Evolutionary conservation across 1,284 basidiomycete species (phyloP).

Genomic region (Cutaneotrichosporon dermatis): DNA sequence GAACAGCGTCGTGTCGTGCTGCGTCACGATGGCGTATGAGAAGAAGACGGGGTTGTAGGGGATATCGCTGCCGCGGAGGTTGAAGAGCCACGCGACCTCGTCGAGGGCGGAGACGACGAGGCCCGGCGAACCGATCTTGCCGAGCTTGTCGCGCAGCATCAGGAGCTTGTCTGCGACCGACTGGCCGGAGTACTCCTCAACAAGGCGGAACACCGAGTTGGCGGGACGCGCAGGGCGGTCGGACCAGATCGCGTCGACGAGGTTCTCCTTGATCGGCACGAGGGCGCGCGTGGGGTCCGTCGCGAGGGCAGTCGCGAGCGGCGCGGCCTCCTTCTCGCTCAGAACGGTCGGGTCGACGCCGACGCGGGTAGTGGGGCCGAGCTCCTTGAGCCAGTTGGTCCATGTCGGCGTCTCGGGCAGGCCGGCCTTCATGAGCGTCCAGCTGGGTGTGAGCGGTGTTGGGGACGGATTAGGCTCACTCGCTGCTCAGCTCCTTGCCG

Average conservation of each 20-base stretch:
- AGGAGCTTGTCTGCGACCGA: conserved; percentile 63
- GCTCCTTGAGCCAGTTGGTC: conserved; percentile 72
- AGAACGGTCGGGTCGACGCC: conserved; percentile 79
- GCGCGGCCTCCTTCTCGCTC: conserved; percentile 55
- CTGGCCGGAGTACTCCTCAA: conserved; percentile 62
- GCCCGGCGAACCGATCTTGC: conserved; percentile 62
- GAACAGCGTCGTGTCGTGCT: conserved; percentile 66
- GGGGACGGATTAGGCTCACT: conserved; percentile 41
- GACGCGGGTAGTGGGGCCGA: conserved; percentile 61
- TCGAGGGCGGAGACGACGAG: conserved; percentile 77
- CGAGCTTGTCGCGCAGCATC: conserved; percentile 62
- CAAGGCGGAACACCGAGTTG: conserved; percentile 66
- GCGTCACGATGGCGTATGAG: conserved; percentile 76
- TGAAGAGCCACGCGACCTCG: conserved; percentile 91
- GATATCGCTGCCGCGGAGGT: conserved; percentile 88
- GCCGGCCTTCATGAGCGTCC: conserved; percentile 90
- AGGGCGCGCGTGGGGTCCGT: conserved; percentile 54
- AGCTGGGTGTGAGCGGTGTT: conserved; percentile 54
- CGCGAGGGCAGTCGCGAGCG: conserved; percentile 27
- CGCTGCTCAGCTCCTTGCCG: conserved; percentile 77
- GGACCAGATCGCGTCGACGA: conserved; percentile 77
- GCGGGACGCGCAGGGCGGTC: conserved; percentile 63
- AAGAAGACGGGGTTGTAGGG: conserved; percentile 96
- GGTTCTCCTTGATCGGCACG: conserved; percentile 64
- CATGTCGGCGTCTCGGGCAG: conserved; percentile 81